A percentile compares a stretch with the other conserved stretches of the same genome.
Evolutionary conservation across 192 early-diverging fungal genomes (phyloP).

Genomic region (Coemansia sp.): DNA sequence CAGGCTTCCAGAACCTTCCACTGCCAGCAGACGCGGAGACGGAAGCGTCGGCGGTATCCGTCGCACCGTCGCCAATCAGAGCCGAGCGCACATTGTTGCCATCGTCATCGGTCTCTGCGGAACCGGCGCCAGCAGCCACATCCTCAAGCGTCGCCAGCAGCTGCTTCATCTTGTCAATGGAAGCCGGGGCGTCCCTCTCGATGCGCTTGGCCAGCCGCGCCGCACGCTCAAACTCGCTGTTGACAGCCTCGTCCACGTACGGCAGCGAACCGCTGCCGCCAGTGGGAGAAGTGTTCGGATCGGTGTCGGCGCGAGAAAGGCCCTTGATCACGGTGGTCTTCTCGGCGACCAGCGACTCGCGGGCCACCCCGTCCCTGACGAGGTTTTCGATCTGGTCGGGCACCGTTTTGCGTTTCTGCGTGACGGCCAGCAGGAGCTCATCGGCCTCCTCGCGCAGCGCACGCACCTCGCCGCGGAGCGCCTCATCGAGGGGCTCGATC

Average conservation of each 20-base stretch:
- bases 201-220: constrained; percentile 16
- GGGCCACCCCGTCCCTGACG: constrained; percentile 28
- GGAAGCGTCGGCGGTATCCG: neutral
- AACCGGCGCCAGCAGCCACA: neutral
- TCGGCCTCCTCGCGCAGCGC: constrained; percentile 41
- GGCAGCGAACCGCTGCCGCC: constrained; percentile 13
- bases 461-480: constrained; percentile 36
- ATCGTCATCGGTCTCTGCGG: constrained; percentile 1
- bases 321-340: constrained; percentile 28
- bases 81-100: neutral
- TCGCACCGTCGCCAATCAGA: neutral
- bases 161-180: constrained; percentile 12
- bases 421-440: constrained; percentile 30
- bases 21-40: neutral
- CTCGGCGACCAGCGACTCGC: constrained; percentile 45
- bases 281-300: too few species aligned
- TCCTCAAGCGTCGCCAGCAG: constrained; percentile 19
- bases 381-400: constrained; percentile 46
- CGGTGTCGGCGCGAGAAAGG: neutral
- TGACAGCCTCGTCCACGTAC: constrained; percentile 37
- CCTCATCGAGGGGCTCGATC: constrained; percentile 43
- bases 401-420: constrained; percentile 36
- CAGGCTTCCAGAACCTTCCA: constrained; percentile 19
- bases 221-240: constrained; percentile 36
- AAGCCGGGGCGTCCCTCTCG: constrained; percentile 7